These are phyloP conservation scores for Alliaria petiolata DNA, from an alignment of 345 rosid genomes.

Conservation along the genomic window DNA sequence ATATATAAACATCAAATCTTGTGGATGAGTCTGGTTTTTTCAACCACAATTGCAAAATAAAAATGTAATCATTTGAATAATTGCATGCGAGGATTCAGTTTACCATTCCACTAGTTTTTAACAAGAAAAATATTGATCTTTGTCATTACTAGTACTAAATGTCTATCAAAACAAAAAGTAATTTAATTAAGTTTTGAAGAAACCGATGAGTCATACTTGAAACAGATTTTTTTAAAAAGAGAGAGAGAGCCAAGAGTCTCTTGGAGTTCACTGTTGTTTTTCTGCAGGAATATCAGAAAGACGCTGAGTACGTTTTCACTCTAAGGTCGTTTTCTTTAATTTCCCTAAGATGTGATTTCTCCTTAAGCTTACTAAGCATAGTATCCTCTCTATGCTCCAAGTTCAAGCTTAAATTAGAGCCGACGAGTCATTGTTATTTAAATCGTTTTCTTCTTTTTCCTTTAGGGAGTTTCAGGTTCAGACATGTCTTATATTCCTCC, in stretches of 20 bases:
- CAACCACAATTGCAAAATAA: background rate
- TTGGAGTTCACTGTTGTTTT: background rate
- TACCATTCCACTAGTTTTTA: background rate
- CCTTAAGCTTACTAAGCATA: background rate
- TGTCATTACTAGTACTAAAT: no score
- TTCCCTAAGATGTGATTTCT: background rate
- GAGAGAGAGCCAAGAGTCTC: background rate
- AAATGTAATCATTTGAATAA: background rate
- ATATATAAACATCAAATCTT: background rate
- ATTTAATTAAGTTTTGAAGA: background rate
- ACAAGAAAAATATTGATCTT: no score
- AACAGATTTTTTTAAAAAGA: background rate
- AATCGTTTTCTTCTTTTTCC: background rate
- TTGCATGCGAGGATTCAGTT: background rate
- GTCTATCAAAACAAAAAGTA: no score
- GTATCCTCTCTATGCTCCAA: no score
- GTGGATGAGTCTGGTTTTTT: background rate
- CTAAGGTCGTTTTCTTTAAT: background rate
- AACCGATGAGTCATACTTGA: background rate
- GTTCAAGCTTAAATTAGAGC: background rate
- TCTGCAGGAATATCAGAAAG: background rate
- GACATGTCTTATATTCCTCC: constrained; percentile 41
- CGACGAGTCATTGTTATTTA: background rate
- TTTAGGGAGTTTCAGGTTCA: constrained; percentile 2
- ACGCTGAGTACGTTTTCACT: no score